Base-by-base conservation (phyloP, 495 filamentous ascomycete genomes). In the Penicillium coffeae region DNA sequence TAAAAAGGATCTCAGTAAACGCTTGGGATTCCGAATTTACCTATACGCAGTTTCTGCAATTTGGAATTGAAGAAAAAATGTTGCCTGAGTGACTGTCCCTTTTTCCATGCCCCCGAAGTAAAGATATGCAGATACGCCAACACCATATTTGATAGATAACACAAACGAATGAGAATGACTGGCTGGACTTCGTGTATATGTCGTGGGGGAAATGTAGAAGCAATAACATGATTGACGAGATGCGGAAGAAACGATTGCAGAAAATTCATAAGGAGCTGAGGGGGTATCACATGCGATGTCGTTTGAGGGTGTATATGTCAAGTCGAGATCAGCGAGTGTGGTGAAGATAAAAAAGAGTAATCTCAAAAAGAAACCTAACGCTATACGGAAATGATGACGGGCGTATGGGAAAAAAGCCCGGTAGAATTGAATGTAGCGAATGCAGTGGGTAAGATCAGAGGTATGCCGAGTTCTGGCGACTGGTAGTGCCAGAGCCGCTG, bases 201-300 rank as follows among this genome's bases (percentile, higher is more conserved):
- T 30, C 25, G 25, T 30, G 10, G 25, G 10, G 10, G n/a, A 30
- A 30, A 30, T 30, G 25, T 30, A 5, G 10, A 10, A 30, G 10
- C 10, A 10, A 30, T 30, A 4, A 10, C 25, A 30, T 10, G 25
- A 30, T 30, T 10, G 25, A 10, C 25, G 10, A 5, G 10, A 25
- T 21, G 20, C 16, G 13, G 33, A 10, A 12, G 19, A 12, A 12
- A 27, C n/a, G 25, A 15, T n/a, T 16, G 18, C 3, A 34, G 18
- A 20, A 46, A n/a, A 6, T 20, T 38, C 14, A 36, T 34, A 18
- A 35, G 34, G 27, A 27, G 33, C 21, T 34, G 37, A 38, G 34
- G 56, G 62, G 62, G 62, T 65, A 65, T 65, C 60, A 65, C 54
- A 65, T 61, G 57, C 57, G 60, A 60, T 54, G 47, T 52, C 60